phyloP scores from a whole-genome alignment of 169 alveolate species.

The Cryptosporidium viatorum region DNA sequence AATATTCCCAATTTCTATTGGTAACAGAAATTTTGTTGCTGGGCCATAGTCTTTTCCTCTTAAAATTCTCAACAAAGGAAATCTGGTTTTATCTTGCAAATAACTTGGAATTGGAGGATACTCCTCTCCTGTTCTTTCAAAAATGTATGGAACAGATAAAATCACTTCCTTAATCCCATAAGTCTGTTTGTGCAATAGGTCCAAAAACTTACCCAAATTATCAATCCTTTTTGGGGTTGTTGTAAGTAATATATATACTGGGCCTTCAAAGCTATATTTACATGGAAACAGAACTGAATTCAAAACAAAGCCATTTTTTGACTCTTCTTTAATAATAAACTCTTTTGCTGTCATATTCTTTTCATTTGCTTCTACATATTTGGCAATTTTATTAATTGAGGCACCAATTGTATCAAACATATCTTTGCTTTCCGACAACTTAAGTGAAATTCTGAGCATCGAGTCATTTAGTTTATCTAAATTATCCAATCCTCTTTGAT shows the following conservation, averaged over 20 bases:
- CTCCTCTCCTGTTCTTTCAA: constrained; percentile 71
- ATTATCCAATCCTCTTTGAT: not conserved
- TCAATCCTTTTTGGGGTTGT: constrained; percentile 70
- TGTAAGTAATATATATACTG: constrained; percentile 63
- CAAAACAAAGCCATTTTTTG: constrained; percentile 44
- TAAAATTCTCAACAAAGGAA: constrained; percentile 43
- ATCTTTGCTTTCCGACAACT: constrained; percentile 61
- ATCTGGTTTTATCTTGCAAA: constrained; percentile 29
- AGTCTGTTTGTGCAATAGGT: constrained; percentile 61
- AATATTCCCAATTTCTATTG: constrained; percentile 48
- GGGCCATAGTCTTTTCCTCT: constrained; percentile 75
- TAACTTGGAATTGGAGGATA: constrained; percentile 74
- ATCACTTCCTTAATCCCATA: constrained; percentile 64
- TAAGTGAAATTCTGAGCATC: constrained; percentile 19
- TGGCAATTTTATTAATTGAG: constrained; percentile 38
- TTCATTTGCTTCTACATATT: constrained; percentile 72
- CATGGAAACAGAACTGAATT: constrained; percentile 65
- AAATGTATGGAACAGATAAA: constrained; percentile 61
- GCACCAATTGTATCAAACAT: constrained; percentile 66
- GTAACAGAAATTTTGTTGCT: constrained; percentile 67
- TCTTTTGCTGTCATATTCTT: constrained; percentile 49
- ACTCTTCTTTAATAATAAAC: constrained; percentile 38
- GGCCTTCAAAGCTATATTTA: constrained; percentile 69
- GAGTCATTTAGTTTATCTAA: constrained; percentile 16
- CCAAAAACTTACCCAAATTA: constrained; percentile 37